Percentiles rank a stretch among this genome's conserved stretches.
phyloP scores from a whole-genome alignment of 2,329 filamentous ascomycete genomes.

The Cercospora sojina region DNA sequence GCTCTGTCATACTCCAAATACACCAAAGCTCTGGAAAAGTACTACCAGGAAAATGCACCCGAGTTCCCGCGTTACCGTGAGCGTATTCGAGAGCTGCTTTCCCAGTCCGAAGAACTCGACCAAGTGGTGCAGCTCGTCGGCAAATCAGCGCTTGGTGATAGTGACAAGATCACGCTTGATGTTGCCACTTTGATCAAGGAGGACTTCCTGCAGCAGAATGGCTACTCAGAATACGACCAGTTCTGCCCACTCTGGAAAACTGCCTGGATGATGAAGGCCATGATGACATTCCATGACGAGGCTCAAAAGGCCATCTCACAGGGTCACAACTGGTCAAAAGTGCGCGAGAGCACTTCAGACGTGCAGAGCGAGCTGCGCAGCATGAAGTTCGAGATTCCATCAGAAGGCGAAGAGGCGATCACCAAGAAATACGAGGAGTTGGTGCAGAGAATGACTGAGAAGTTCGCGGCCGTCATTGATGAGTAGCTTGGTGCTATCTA shows the following conservation, averaged over 20 bases:
- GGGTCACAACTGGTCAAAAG: slow-evolving; percentile 88
- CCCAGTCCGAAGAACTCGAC: slow-evolving; percentile 94
- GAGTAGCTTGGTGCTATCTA: slow-evolving; percentile 60
- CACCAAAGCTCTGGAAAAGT: slow-evolving; percentile 81
- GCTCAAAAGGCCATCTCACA: slow-evolving; percentile 91
- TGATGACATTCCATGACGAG: slow-evolving; percentile 98
- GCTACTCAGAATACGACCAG: slow-evolving; percentile 98
- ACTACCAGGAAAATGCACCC: slow-evolving; percentile 88
- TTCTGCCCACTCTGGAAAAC: slow-evolving; percentile 99
- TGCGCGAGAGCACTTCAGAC: slow-evolving; percentile 84
- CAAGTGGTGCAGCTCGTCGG: slow-evolving; percentile 98
- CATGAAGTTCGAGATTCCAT: slow-evolving; percentile 96
- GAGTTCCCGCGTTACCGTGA: slow-evolving; percentile 93
- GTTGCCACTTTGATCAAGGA: slow-evolving; percentile 91
- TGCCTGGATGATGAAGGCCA: slow-evolving; percentile 99
- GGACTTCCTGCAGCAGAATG: slow-evolving; percentile 98
- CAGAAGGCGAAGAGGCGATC: slow-evolving; percentile 76
- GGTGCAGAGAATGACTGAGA: slow-evolving; percentile 89
- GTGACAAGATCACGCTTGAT: slow-evolving; percentile 97
- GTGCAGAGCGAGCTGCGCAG: slow-evolving; percentile 80
- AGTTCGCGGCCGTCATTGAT: slow-evolving; percentile 93
- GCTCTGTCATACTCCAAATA: slow-evolving; percentile 96
- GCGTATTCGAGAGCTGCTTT: slow-evolving; percentile 88
- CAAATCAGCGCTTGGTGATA: slow-evolving; percentile 92
- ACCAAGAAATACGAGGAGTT: slow-evolving; percentile 94